Conservation (phyloP, 2,329 filamentous ascomycete species). For the Pseudocercospora ulei region DNA sequence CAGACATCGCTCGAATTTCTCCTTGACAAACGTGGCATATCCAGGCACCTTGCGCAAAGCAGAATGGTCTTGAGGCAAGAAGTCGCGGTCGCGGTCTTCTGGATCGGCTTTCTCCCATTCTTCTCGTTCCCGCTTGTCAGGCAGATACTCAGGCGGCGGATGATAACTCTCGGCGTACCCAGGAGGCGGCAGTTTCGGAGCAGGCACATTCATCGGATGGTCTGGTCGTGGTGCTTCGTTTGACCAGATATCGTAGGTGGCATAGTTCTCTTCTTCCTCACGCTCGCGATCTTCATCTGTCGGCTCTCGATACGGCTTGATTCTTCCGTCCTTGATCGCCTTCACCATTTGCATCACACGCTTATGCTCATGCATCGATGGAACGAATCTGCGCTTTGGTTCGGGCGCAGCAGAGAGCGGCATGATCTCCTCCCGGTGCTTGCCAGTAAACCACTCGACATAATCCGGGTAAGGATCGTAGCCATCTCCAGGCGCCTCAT, state of each 20-base stretch:
- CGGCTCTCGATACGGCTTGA: conserved; percentile 76
- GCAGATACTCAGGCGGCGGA: conserved; percentile 87
- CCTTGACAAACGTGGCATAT: conserved; percentile 82
- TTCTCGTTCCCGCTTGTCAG: conserved; percentile 70
- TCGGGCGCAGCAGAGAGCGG: conserved; percentile 88
- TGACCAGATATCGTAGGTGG: conserved; percentile 86
- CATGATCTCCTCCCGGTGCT: conserved; percentile 77
- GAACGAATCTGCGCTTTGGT: conserved; percentile 88
- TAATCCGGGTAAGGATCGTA: conserved; percentile 91
- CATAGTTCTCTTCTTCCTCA: conserved; percentile 61
- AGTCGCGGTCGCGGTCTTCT: conserved; percentile 84
- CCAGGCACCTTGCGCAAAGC: conserved; percentile 84
- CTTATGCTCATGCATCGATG: conserved; percentile 94
- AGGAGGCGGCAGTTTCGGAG: conserved; percentile 84
- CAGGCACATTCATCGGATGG: conserved; percentile 88
- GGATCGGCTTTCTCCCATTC: conserved; percentile 78
- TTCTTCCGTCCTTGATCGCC: conserved; percentile 87
- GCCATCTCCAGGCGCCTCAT: conserved; percentile 74
- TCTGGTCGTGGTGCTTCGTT: conserved; percentile 75
- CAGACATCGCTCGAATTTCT: conserved; percentile 88
- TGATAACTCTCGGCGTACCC: conserved; percentile 96
- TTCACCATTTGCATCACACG: conserved; percentile 94
- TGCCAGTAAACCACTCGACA: conserved; percentile 86
- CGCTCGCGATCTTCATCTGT: conserved; percentile 48
- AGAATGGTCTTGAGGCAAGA: conserved; percentile 70